Percentiles rank a stretch among this genome's conserved stretches.
Evolutionary conservation across 257 asterid genomes (phyloP).

Genomic region (Solanum tarijense): DNA sequence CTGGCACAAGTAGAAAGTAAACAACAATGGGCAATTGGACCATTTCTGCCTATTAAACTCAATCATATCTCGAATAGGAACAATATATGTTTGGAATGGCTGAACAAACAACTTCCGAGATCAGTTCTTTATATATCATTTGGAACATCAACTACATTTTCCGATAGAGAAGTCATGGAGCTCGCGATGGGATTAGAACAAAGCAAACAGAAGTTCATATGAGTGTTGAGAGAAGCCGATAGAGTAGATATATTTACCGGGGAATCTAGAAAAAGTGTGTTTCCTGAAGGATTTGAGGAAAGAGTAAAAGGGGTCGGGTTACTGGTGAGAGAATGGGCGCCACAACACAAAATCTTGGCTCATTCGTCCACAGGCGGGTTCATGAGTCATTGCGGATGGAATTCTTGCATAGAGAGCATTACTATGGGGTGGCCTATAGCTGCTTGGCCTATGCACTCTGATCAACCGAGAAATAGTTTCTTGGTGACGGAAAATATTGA

Average conservation of each 20-base stretch:
- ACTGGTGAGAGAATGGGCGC: constrained; percentile 37
- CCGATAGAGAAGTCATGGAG: neutral
- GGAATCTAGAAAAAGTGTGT: neutral
- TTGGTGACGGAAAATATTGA: constrained; percentile 20
- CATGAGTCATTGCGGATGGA: constrained; percentile 61
- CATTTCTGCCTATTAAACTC: neutral
- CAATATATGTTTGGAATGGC: neutral
- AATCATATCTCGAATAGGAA: neutral
- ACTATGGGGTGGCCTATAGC: constrained; percentile 47
- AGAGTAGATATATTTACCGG: neutral
- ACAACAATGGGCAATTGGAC: neutral
- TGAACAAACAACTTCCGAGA: neutral
- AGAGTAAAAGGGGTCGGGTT: neutral
- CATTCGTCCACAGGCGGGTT: constrained; percentile 38
- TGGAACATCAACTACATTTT: neutral
- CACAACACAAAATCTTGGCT: constrained; percentile 38
- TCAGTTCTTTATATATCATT: neutral
- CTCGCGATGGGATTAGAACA: neutral
- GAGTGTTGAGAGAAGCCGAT: neutral
- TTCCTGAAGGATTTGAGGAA: neutral
- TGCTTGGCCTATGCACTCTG: constrained; percentile 63
- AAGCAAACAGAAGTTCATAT: neutral
- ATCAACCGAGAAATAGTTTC: constrained; percentile 38
- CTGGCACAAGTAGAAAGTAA: neutral
- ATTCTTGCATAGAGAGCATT: constrained; percentile 54